Evolutionary conservation across 2,329 filamentous ascomycete species (phyloP).

Genomic region (Aspergillus brasiliensis): DNA sequence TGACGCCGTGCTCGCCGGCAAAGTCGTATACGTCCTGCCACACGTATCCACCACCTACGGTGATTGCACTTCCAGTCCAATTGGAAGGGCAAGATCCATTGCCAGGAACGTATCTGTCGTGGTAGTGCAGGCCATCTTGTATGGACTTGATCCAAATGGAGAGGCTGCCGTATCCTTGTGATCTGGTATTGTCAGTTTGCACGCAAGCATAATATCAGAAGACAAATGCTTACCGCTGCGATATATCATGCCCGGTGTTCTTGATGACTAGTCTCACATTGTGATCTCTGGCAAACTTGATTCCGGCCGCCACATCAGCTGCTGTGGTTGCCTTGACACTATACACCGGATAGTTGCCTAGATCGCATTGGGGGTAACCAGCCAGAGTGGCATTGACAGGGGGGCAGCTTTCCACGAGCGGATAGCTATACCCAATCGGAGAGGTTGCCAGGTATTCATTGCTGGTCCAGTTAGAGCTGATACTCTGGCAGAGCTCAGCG

Average conservation of each 20-base stretch:
- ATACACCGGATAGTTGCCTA: constrained; percentile 12
- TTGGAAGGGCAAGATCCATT: constrained; percentile 36
- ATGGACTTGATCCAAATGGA: constrained; percentile 35
- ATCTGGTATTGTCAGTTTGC: constrained; percentile 16
- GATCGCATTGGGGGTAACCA: constrained; percentile 14
- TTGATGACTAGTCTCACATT: constrained; percentile 54
- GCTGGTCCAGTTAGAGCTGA: constrained; percentile 46
- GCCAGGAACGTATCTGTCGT: constrained; percentile 28
- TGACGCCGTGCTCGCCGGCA: constrained; percentile 27
- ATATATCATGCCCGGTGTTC: constrained; percentile 44
- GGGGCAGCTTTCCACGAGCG: constrained; percentile 40
- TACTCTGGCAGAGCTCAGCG: constrained; percentile 41
- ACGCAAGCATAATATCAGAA: not conserved
- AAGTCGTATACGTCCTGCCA: constrained; percentile 30
- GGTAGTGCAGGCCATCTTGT: constrained; percentile 30
- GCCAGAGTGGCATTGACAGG: constrained; percentile 33
- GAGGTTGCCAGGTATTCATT: constrained; percentile 19
- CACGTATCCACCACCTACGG: constrained; percentile 29
- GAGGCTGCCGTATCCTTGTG: constrained; percentile 32
- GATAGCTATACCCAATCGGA: constrained; percentile 35
- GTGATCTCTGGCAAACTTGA: constrained; percentile 49
- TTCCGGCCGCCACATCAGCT: constrained; percentile 26
- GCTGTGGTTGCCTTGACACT: constrained; percentile 27
- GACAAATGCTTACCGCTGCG: constrained; percentile 11
- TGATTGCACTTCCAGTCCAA: constrained; percentile 36